Evolutionary conservation across 148 eudicot species (phyloP), one percentile per base, ranked within the genome.

Genomic region (Amaranthus hypochondriacus): DNA sequence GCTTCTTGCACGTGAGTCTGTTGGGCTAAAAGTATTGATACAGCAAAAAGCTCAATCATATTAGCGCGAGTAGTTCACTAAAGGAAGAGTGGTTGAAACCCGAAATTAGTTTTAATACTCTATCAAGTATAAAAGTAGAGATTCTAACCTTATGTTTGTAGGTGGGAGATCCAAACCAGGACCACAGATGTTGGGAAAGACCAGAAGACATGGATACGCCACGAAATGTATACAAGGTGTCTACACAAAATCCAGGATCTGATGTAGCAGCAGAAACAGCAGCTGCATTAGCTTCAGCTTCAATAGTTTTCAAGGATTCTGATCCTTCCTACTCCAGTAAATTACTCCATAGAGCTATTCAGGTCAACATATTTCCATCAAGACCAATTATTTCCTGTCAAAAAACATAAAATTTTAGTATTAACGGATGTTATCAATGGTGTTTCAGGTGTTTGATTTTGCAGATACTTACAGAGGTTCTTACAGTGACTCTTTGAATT

Each of bases 181-280:
- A 94, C 76, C 98, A 94, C 74, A 63, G 48, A 0, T 93, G 98
- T 66, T 93, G 98, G 98, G 97, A 93, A 62, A 85, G 98, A 71
- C 98, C 98, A 0, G 98, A 93, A 79, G 98, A 93, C 78, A 93
- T 93, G 98, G 96, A 91, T 79, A 93, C 98, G 0, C 85, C 86
- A 14, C 90, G 98, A 5, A 88, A 82, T 10, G 97, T 84, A 9
- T 94, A 86, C 84, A 83, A 84, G 80, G 94, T 94, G 5, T 62
- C 89, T 3, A 7, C 85, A 43, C 86, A 78, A 60, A 91, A 81
- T 49, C 98, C 98, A 48, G 98, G 97, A 14, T 94, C 98, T 0
- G 98, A 94, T 68, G 97, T 94, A 48, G 98, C 97, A 21, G 97
- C 93, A 3, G 98, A 94, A 79, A 89, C 93, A 0, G 96, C 98